Evolutionary conservation across 306 rosid species (phyloP).

Genomic region (Trichosanthes truncata): DNA sequence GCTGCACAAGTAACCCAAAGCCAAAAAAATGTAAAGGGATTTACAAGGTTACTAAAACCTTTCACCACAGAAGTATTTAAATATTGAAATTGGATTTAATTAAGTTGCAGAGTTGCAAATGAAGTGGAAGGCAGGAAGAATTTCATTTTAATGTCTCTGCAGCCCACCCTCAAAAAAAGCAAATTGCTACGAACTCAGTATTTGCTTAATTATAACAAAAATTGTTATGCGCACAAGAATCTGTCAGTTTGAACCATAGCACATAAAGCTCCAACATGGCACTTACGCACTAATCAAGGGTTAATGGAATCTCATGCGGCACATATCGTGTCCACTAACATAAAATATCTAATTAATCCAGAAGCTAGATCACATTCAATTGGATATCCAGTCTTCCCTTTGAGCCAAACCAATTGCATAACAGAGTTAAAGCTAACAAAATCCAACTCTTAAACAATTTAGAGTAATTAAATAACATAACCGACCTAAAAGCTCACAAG

Average conservation of each 20-base stretch:
- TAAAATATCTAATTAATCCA: conserved; percentile 1
- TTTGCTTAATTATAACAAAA: neutral
- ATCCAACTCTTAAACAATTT: neutral
- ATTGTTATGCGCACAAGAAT: neutral
- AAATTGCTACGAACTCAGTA: neutral
- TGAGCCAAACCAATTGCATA: neutral
- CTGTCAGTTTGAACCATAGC: neutral
- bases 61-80: neutral
- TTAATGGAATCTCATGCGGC: conserved; percentile 3
- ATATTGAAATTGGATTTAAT: neutral
- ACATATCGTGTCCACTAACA: conserved; percentile 7
- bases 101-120: neutral
- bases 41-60: neutral
- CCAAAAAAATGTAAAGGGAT: neutral
- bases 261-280: conserved; percentile 9
- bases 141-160: neutral
- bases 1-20: conserved; percentile 34
- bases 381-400: neutral
- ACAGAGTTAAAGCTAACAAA: neutral
- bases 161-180: neutral
- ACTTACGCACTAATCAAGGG: neutral
- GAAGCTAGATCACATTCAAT: neutral
- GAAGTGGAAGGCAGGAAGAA: neutral
- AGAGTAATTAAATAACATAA: conserved; percentile 10
- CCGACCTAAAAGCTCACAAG: conserved; percentile 87